phyloP scores from a whole-genome alignment of 1,284 basidiomycete genomes.

The Binderoboletus segoi region DNA sequence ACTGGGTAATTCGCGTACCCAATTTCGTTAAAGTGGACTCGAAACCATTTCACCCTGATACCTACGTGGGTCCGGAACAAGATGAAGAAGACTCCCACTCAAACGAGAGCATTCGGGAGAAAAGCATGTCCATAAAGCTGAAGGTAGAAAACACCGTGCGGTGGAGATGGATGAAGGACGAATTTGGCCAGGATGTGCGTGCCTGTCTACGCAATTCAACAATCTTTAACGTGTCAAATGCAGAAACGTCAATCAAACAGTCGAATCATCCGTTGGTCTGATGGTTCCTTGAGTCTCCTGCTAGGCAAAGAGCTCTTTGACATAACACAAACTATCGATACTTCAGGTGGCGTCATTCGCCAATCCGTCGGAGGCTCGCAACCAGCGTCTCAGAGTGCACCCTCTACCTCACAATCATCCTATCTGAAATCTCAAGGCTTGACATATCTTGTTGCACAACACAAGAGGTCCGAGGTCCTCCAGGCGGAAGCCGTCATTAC shows the following conservation, averaged over 20 bases:
- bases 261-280: conserved; percentile 89
- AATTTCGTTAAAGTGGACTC: conserved; percentile 84
- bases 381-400: conserved; percentile 37
- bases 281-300: conserved; percentile 84
- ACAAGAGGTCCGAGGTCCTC: conserved; percentile 81
- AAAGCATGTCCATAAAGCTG: conserved; percentile 78
- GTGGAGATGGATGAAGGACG: conserved; percentile 85
- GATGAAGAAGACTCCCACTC: conserved; percentile 65
- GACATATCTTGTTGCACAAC: conserved; percentile 89
- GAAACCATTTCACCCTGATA: conserved; percentile 80
- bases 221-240: conserved; percentile 7
- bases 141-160: conserved; percentile 90
- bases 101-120: conserved; percentile 62
- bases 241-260: conserved; percentile 84
- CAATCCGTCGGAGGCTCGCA: conserved; percentile 53
- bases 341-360: conserved; percentile 60
- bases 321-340: conserved; percentile 75
- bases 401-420: conserved; percentile 26
- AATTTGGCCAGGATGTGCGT: conserved; percentile 69
- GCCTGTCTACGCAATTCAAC: background rate
- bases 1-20: conserved; percentile 82
- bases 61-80: conserved; percentile 78
- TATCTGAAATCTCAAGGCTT: conserved; percentile 62
- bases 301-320: conserved; percentile 92
- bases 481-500: conserved; percentile 84